Percentiles rank a stretch among this genome's conserved stretches.
These are phyloP conservation scores for Rutstroemia sydowiana DNA, from an alignment of 2,329 filamentous ascomycete genomes.

Conservation along the genomic window DNA sequence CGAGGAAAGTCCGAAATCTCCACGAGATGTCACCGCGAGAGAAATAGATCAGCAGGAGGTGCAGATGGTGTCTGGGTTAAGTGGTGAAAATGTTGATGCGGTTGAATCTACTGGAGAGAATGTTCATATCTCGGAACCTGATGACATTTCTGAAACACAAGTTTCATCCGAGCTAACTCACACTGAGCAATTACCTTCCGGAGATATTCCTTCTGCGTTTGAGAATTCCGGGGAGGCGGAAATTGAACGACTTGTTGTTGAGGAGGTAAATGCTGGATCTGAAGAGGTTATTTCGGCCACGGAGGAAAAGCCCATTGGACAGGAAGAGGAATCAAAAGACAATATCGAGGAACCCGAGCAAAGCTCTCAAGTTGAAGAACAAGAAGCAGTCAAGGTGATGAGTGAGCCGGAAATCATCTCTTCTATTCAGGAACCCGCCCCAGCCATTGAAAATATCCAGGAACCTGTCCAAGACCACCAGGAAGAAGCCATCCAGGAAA, in stretches of 20 bases:
- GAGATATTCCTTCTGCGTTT: no score
- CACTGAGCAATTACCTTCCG: no score
- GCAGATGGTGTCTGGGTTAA: no score
- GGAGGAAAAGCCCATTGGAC: not conserved
- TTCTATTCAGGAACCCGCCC: not conserved
- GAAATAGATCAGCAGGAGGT: not conserved
- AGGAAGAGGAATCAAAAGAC: not conserved
- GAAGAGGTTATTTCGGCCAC: not conserved
- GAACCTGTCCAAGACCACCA: not conserved
- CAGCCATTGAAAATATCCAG: not conserved
- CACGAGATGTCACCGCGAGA: not conserved
- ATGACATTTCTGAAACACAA: no score
- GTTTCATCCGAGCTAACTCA: no score
- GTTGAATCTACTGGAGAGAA: no score
- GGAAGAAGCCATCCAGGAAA: no score
- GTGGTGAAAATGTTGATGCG: no score
- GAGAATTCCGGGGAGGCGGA: not conserved
- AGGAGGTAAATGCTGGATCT: not conserved
- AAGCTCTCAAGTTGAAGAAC: not conserved
- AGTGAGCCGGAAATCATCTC: not conserved
- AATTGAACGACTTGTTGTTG: not conserved
- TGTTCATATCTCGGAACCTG: no score
- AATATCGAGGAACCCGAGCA: not conserved
- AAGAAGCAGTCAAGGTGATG: not conserved
- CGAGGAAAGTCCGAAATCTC: not conserved